A percentile compares a stretch with the other conserved stretches of the same genome.
Conservation (phyloP, 2,329 filamentous ascomycete genomes). For the Talaromyces sp. region DNA sequence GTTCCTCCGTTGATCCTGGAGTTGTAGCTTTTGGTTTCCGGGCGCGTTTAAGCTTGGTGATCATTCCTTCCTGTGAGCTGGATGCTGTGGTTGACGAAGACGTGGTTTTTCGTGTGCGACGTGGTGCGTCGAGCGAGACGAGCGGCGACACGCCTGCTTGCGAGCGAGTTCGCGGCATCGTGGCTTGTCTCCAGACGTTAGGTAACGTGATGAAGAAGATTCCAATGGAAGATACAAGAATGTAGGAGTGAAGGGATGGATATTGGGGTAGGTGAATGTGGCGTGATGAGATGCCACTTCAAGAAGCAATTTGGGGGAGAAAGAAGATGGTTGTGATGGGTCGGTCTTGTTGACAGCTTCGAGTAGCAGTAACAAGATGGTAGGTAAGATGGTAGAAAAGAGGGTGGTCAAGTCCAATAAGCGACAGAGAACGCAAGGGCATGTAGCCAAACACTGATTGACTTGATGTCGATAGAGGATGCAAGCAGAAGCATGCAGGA, state of each 20-base stretch:
- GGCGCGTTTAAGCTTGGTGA: constrained; percentile 21
- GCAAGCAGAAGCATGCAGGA: neutral
- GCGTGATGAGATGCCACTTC: neutral
- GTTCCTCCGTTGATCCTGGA: constrained; percentile 6
- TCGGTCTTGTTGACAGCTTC: constrained; percentile 2
- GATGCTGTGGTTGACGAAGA: constrained; percentile 1
- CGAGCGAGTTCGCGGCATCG: constrained; percentile 9
- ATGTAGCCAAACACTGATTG: neutral
- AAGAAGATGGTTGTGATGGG: neutral
- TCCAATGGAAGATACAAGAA: neutral
- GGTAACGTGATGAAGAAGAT: neutral
- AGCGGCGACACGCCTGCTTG: constrained; percentile 8
- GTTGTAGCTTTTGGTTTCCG: constrained; percentile 19
- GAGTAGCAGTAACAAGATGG: neutral
- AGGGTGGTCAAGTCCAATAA: neutral
- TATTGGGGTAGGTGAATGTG: neutral
- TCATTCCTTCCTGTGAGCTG: constrained; percentile 9
- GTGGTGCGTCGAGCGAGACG: constrained; percentile 5
- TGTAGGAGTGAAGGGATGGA: neutral
- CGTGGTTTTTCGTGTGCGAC: constrained; percentile 1
- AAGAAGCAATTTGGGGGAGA: neutral
- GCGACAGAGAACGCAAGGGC: neutral
- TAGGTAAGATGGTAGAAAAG: neutral
- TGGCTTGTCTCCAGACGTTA: constrained; percentile 2
- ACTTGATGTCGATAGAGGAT: neutral